Evolutionary conservation across 257 asterid genomes (phyloP).

Genomic region (Thymus quinquecostatus): DNA sequence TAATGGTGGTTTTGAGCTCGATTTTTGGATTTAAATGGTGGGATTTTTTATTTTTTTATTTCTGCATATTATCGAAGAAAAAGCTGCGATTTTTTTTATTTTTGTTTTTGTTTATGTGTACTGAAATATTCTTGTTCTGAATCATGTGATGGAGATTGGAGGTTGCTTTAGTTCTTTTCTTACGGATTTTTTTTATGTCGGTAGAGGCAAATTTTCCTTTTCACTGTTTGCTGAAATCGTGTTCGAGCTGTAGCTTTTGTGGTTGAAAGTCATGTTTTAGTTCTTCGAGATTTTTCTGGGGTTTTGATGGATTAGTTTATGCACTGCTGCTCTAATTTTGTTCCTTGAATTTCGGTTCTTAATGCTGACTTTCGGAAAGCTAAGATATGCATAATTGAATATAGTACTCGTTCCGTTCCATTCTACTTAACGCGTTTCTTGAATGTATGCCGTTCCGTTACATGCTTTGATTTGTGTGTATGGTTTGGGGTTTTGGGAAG

Average conservation of each 20-base stretch:
- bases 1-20: background rate
- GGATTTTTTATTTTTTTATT: background rate
- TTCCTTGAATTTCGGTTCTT: constrained; percentile 7
- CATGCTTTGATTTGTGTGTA: constrained; percentile 6
- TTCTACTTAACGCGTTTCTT: no score
- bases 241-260: background rate
- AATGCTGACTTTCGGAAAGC: background rate
- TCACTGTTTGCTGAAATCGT: background rate
- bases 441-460: no score
- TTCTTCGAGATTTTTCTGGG: background rate
- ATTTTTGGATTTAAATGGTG: background rate
- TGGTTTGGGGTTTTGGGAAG: background rate
- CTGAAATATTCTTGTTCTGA: background rate
- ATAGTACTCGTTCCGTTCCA: no score
- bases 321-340: background rate
- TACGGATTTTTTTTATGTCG: constrained; percentile 8
- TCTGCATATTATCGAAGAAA: background rate
- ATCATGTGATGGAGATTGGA: background rate
- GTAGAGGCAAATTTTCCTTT: background rate
- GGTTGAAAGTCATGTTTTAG: no score
- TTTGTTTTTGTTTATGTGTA: background rate
- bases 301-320: background rate
- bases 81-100: background rate
- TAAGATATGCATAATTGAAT: background rate
- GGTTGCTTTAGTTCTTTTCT: background rate